Percentiles rank a stretch among this genome's conserved stretches.
These are phyloP conservation scores for Pholiota adiposa DNA, from an alignment of 1,284 basidiomycete species.

Conservation along the genomic window DNA sequence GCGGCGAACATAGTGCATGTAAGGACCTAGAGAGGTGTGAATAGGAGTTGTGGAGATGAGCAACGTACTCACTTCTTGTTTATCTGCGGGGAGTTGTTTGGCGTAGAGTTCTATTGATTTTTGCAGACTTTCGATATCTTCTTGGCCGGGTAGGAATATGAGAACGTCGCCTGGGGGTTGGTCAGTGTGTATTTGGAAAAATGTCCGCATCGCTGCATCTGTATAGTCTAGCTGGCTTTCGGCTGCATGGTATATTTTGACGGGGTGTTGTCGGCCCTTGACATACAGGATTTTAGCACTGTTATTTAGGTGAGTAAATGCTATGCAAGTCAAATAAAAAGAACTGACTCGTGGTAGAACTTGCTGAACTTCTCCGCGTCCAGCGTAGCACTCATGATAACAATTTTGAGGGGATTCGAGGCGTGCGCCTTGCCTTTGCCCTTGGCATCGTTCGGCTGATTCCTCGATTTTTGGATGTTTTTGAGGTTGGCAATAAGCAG, in stretches of 20 bases:
- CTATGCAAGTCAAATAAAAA: not conserved
- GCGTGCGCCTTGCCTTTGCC: constrained; percentile 40
- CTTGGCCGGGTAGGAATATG: constrained; percentile 95
- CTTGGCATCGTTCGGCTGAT: constrained; percentile 44
- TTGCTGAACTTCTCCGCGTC: constrained; percentile 93
- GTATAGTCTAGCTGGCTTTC: constrained; percentile 84
- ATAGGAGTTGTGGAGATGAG: not conserved
- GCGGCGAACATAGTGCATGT: constrained; percentile 86
- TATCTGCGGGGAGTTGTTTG: constrained; percentile 62
- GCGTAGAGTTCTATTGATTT: constrained; percentile 72
- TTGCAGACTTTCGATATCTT: constrained; percentile 92
- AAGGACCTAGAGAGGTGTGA: constrained; percentile 52
- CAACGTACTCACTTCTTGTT: constrained; percentile 49
- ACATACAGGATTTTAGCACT: constrained; percentile 90
- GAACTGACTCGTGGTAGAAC: constrained; percentile 82
- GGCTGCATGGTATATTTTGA: constrained; percentile 77
- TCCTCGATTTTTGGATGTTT: constrained; percentile 78
- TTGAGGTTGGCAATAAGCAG: constrained; percentile 92
- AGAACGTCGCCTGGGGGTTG: constrained; percentile 87
- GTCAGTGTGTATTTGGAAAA: constrained; percentile 89
- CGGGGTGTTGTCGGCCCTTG: constrained; percentile 93
- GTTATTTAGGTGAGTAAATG: not conserved
- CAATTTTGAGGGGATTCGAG: constrained; percentile 75
- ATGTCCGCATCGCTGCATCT: constrained; percentile 87
- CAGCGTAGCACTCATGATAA: constrained; percentile 97